Evolutionary conservation across 331 rosid species (phyloP).

Genomic region (Phaseolus coccineus): DNA sequence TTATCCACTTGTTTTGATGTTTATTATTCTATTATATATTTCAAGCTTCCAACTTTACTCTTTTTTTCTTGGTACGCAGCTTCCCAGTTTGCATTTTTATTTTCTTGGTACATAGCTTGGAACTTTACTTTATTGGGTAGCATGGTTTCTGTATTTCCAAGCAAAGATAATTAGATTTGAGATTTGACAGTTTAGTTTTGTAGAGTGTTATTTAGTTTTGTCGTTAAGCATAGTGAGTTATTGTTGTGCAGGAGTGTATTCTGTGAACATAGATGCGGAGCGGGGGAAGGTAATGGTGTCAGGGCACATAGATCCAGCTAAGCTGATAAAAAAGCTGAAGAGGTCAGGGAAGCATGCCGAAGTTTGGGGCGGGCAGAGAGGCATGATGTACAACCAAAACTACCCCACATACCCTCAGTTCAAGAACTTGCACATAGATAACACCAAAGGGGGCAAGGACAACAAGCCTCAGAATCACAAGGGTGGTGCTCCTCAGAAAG

Average conservation of each 20-base stretch:
- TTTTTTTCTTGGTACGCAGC: background rate
- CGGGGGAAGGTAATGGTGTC: constrained; percentile 79
- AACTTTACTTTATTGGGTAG: background rate
- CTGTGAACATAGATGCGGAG: constrained; percentile 79
- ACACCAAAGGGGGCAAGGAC: constrained; percentile 57
- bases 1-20: constrained; percentile 7
- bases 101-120: background rate
- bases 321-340: constrained; percentile 72
- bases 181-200: background rate
- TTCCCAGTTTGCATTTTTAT: background rate
- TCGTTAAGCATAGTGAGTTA: background rate
- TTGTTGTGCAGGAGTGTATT: constrained; percentile 68
- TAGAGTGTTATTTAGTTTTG: background rate
- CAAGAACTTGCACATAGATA: constrained; percentile 61
- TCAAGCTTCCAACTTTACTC: constrained; percentile 33
- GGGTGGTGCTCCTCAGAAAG: constrained; percentile 48
- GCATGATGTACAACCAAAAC: constrained; percentile 57
- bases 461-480: constrained; percentile 62
- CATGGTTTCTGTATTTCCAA: background rate
- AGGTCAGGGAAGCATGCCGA: constrained; percentile 87
- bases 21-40: background rate
- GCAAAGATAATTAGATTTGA: background rate
- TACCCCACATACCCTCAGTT: constrained; percentile 62
- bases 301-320: constrained; percentile 78
- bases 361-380: constrained; percentile 68